Evolutionary conservation across 768 basidiomycete species (phyloP), one percentile per base, ranked within the genome.

Genomic region (Kwoniella pini): DNA sequence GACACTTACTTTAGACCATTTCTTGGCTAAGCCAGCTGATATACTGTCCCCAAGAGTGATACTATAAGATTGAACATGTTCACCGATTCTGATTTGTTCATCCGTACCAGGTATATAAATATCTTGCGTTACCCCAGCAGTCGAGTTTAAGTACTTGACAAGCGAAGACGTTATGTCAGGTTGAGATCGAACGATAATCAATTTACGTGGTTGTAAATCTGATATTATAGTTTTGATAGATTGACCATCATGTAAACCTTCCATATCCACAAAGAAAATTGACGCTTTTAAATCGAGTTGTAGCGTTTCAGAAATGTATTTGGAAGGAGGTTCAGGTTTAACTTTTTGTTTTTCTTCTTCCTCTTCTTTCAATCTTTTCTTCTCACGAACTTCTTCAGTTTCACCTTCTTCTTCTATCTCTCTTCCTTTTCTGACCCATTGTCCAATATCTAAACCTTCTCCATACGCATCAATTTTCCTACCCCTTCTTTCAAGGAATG

Each of bases 151-250:
- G 66, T 88, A 89, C 60, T 87, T 84, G 28, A 92, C 84, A 10
- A 99, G 83, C 4, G 86, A 82, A 31, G 85, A 82, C 0, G 92
- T 87, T 0, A 90, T 85, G 26, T 81, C 79, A 21, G 82, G 64
- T 9, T 86, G 80, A 0, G 91, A 91, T 67, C 92, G 88, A 7
- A 99, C 89, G 46, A 99, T 82, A 61, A 97, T 91, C 86, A 98
- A 87, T 82, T 93, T 94, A 19, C 96, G 84, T 28, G 96, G 96
- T 71, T 95, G 93, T 62, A 99, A 86, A 81, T 96, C 91, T 2
- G 95, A 91, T 4, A 98, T 87, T 64, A 99, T 96, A 0, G 90
- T 93, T 79, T 97, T 97, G 62, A 96, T 87, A 0, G 96, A 93
- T 62, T 95, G 89, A 1, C 95, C 95, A 70, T 99, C 96, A 69